A percentile compares a stretch with the other conserved stretches of the same genome.
Conservation (phyloP, 257 asterid genomes). For the Solanum microdontum region DNA sequence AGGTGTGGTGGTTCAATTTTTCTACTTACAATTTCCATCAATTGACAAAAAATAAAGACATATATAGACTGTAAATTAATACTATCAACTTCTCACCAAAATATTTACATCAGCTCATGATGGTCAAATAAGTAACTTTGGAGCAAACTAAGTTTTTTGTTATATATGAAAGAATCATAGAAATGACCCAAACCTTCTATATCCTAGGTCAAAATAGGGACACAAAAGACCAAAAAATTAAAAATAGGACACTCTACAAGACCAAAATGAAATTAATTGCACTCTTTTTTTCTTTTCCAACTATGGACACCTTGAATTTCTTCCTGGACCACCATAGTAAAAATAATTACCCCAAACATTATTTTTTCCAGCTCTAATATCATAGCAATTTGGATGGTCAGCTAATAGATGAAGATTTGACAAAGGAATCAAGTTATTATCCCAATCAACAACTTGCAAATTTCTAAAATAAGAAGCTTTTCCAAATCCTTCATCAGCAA, state of each 20-base stretch:
- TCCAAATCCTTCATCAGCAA: conserved; percentile 74
- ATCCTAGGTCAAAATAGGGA: background rate
- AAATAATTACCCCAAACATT: conserved; percentile 86
- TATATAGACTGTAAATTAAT: background rate
- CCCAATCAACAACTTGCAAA: conserved; percentile 89
- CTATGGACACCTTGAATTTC: conserved; percentile 58
- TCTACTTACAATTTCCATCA: background rate
- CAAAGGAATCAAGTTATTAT: conserved; percentile 63
- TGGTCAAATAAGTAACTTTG: background rate
- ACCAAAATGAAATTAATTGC: background rate
- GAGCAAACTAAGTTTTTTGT: conserved; percentile 5
- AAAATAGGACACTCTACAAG: background rate
- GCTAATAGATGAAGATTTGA: conserved; percentile 71
- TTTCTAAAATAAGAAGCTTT: conserved; percentile 82
- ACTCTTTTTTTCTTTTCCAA: background rate
- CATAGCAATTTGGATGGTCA: conserved; percentile 79
- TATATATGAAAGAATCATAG: conserved; percentile 27
- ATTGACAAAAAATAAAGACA: background rate
- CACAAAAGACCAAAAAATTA: background rate
- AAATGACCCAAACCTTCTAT: conserved; percentile 6
- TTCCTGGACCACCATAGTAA: conserved; percentile 95
- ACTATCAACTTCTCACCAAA: conserved; percentile 1
- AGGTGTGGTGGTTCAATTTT: background rate
- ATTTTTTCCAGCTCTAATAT: conserved; percentile 70
- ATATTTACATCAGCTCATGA: conserved; percentile 32